phyloP scores from a whole-genome alignment of 345 rosid species.

The Fremontodendron californicum region DNA sequence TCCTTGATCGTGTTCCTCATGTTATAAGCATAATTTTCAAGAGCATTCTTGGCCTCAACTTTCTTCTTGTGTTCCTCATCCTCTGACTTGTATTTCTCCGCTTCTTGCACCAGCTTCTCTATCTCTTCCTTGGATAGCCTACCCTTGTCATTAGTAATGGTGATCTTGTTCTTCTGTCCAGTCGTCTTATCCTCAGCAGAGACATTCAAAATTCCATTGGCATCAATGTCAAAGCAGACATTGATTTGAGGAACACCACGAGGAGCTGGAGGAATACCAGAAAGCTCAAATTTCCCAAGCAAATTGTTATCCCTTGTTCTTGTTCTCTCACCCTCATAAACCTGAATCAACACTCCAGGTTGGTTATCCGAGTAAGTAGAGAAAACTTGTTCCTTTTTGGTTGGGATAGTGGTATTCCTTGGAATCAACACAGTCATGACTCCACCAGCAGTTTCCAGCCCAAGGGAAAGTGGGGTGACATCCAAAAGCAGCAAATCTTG shows the following conservation, averaged over 20 bases:
- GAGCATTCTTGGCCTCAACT: constrained; percentile 46
- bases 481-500: constrained; percentile 56
- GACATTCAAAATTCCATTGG: constrained; percentile 46
- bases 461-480: constrained; percentile 50
- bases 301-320: constrained; percentile 57
- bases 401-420: constrained; percentile 56
- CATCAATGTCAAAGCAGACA: constrained; percentile 37
- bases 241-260: constrained; percentile 52
- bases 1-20: constrained; percentile 14
- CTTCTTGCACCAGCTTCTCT: constrained; percentile 55
- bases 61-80: constrained; percentile 53
- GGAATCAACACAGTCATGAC: constrained; percentile 64
- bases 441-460: constrained; percentile 58
- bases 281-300: constrained; percentile 58
- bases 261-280: constrained; percentile 62
- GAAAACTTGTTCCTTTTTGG: constrained; percentile 57
- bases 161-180: constrained; percentile 53
- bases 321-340: constrained; percentile 54
- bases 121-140: constrained; percentile 50
- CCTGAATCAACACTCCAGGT: constrained; percentile 59
- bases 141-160: constrained; percentile 51
- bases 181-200: constrained; percentile 52
- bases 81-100: constrained; percentile 48
- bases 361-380: constrained; percentile 61
- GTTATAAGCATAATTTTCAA: constrained; percentile 5